Base-by-base conservation (phyloP, 2,329 filamentous ascomycete species). In the Talaromyces sp. region DNA sequence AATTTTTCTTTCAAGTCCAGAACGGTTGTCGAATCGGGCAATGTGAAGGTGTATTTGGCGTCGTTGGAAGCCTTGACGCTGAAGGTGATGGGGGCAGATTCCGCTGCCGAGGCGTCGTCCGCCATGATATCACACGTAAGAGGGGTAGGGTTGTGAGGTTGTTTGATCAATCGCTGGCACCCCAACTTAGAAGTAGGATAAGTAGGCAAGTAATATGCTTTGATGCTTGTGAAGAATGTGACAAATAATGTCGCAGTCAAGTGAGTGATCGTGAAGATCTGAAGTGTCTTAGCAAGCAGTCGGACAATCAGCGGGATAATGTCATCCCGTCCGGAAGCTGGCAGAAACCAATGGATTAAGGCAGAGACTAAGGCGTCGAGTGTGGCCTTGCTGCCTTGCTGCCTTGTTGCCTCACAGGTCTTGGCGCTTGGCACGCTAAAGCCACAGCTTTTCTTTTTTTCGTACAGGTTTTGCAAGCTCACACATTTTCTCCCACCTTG, bases 61-160 rank as follows among this genome's bases (percentile, higher is more conserved):
- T 97, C 93, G 72, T 89, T 90, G n/a, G 92, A 93, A n/a, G 92
- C 91, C 84, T 98, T 99, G 80, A 99, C 89, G 82, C 93, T 95
- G 87, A 99, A 98, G 78, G 91, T 96, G 81, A 99, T 82, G 73
- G 93, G 89, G 73, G 89, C 82, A 74, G 93, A 91, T 72, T 87
- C 85, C 64, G 82, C 77, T 73, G 82, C 60, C 66, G 73, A 68
- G 65, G 71, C 73, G 63, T 79, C 76, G 66, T 79, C 78, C 66
- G 78, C 77, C 78, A 80, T 80, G 72, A 69, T 74, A 56, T 65
- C 39, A 63, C 41, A 57, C 47, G 31, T 22, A 31, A 45, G 31
- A 60, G 62, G 65, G 65, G 61, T 49, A 62, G 22, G 11, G n/a
- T 41, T 14, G 27, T 27, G 24, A n/a, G 22, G 37, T 39, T 27